Conservation (phyloP, 805 yeast genomes). For the Ogataea haglerorum region DNA sequence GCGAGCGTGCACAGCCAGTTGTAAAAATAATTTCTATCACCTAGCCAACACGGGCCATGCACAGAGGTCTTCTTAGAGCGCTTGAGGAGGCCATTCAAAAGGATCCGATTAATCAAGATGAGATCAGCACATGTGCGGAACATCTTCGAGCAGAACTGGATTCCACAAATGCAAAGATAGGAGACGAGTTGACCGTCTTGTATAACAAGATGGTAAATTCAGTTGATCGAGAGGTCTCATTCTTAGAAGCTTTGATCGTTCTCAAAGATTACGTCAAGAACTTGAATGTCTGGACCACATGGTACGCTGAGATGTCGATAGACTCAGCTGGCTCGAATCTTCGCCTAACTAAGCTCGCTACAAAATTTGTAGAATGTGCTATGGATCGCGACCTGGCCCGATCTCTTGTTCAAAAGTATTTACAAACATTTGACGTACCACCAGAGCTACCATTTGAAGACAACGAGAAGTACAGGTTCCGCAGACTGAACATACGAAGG, state of each 20-base stretch:
- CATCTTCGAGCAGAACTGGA: not conserved
- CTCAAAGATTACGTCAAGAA: conserved; percentile 33
- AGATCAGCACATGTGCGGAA: not conserved
- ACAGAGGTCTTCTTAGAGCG: conserved; percentile 1
- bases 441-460: conserved; percentile 17
- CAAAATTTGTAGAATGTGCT: conserved; percentile 8
- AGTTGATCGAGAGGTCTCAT: conserved; percentile 35
- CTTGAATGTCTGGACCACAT: conserved; percentile 46
- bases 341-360: conserved; percentile 22
- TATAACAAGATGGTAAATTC: conserved; percentile 17
- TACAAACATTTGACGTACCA: conserved; percentile 13
- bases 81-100: conserved; percentile 3
- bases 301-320: conserved; percentile 47
- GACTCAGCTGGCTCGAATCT: conserved; percentile 55
- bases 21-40: not conserved
- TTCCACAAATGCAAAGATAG: not conserved
- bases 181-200: conserved; percentile 1
- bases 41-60: not conserved
- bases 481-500: conserved; percentile 40
- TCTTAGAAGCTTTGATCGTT: conserved; percentile 37
- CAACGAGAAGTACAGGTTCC: conserved; percentile 49
- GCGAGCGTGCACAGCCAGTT: conserved; percentile 9
- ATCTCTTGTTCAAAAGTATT: conserved; percentile 21
- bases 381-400: conserved; percentile 14
- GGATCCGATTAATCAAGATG: not conserved